Percentiles rank a stretch among this genome's conserved stretches.
Evolutionary conservation across 352 stramenopile species (phyloP).

Genomic region (Globisporangium parvum): DNA sequence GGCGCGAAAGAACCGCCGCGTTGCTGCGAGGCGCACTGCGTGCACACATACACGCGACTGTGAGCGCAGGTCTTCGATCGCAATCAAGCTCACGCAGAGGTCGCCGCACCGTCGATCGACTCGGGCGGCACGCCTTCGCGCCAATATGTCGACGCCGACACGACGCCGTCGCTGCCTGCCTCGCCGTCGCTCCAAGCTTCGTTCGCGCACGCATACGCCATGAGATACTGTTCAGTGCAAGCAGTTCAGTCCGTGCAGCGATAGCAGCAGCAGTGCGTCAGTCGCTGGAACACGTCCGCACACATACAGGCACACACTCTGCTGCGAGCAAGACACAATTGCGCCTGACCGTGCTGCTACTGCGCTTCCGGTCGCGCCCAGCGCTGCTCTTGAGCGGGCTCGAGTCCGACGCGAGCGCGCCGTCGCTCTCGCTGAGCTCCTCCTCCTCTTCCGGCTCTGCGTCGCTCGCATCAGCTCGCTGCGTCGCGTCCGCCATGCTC

Average conservation of each 20-base stretch:
- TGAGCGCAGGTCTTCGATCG: not conserved
- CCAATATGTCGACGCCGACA: constrained; percentile 13
- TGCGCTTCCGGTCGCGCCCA: constrained; percentile 12
- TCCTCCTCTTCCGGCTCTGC: constrained; percentile 9
- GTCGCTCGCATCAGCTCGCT: constrained; percentile 3
- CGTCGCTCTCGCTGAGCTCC: constrained; percentile 8
- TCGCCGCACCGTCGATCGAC: constrained; percentile 7
- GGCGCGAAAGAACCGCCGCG: constrained; percentile 52
- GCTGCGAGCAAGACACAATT: not conserved
- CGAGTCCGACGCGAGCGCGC: constrained; percentile 5
- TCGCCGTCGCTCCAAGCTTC: constrained; percentile 5
- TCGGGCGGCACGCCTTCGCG: constrained; percentile 8
- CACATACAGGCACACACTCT: not conserved
- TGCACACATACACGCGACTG: not conserved
- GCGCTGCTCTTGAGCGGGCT: constrained; percentile 7
- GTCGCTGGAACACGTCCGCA: not conserved
- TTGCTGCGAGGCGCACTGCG: constrained; percentile 51
- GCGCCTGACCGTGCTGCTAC: constrained; percentile 6
- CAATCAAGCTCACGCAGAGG: not conserved
- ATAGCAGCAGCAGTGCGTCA: not conserved
- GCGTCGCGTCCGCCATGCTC: constrained; percentile 6
- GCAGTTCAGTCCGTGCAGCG: not conserved
- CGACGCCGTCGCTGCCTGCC: not conserved
- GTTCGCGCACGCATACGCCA: not conserved
- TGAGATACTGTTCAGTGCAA: constrained; percentile 1